Evolutionary conservation across 2,329 filamentous ascomycete genomes (phyloP), one percentile per base, ranked within the genome.

Genomic region (Alternaria dauci): DNA sequence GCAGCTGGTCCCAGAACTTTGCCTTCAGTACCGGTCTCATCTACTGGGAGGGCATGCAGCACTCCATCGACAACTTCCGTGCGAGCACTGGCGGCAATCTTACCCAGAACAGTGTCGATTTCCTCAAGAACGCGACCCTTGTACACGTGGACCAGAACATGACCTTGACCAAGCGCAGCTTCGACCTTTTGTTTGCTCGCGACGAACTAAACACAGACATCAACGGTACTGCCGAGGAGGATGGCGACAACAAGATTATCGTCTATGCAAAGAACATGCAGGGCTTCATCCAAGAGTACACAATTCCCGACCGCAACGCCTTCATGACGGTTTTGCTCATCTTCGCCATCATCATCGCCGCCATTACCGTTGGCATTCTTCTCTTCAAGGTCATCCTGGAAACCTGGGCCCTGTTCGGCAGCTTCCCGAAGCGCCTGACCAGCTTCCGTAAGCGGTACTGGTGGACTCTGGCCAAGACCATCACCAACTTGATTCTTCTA

Each of bases 381-480:
- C 86, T 98, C 5, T 86, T 96, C 80, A 99, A 98, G 83, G 88
- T 96, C 59, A 88, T 97, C 52, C 87, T 99, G 52, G 95, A 98
- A 80, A 83, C 88, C 39, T 97, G 94, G 93, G 91, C 93, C 16
- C 83, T 97, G n/a, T 94, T 92, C 68, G 93, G 91, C 66, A 92
- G 84, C 61, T 96, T 98, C 75, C 94, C 95, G 12, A 85, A 92
- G 74, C 86, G 87, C 36, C 86, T 98, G 58, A 83, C 88, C 16
- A 89, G 91, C 46, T 98, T 98, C 86, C 91, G 95, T 67, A 91
- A 96, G 81, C 92, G 96, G 78, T 98, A 98, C 83, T 98, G 95
- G 95, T 91, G 92, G 68, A 88, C 93, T 56, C 90, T 99, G 76
- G 92, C 90, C 46, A 92, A 94, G 62, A 91, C 93, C 16, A 91